Base-by-base conservation (phyloP, 2,329 filamentous ascomycete species). In the Venturia nashicola region DNA sequence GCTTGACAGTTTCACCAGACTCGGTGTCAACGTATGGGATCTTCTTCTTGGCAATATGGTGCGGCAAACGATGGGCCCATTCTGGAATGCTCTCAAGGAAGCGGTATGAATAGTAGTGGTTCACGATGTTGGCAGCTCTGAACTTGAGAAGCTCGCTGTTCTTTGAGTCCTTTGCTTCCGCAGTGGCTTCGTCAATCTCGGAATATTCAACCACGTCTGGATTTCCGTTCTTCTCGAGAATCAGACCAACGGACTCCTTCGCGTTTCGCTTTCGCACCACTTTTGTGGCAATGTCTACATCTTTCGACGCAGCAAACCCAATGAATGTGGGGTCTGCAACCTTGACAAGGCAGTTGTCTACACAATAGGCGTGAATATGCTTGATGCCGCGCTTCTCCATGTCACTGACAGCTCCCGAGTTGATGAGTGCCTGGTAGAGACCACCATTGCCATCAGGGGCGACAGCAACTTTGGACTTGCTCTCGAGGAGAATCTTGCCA, bases 191-290 rank as follows among this genome's bases (percentile, higher is more conserved):
- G 80, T 95, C 89, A 70, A 99, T 97, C 80, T 99, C 94, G 6
- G 91, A 96, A 82, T 99, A 99, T 79, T 99, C 94, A 63, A 99
- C 93, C 3, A 99, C 94, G 73, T 96, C 94, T 46, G 94, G 94
- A 78, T 89, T 91, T 76, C 92, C 92, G 75, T 97, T 95, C 84
- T 96, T 96, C 72, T 89, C 86, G 65, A 99, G 79, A 71, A 99
- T 97, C 67, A 99, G 82, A 57, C 94, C 94, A 44, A 99, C 94
- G 1, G 91, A 91, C 80, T 99, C 94, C 72, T 91, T 95, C 62
- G 94, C 93, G 73, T 93, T 89, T 71, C 94, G 91, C 85, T 99
- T 99, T 70, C 94, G 90, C 66, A 99, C 94, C n/a, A 97, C 94
- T 82, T 99, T 99, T 70, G 94, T 99, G 40, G 93, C 93, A 71